Percentiles rank a stretch among this genome's conserved stretches.
These are phyloP conservation scores for Gloeostereum incarnatum DNA, from an alignment of 768 basidiomycete species.

Conservation along the genomic window DNA sequence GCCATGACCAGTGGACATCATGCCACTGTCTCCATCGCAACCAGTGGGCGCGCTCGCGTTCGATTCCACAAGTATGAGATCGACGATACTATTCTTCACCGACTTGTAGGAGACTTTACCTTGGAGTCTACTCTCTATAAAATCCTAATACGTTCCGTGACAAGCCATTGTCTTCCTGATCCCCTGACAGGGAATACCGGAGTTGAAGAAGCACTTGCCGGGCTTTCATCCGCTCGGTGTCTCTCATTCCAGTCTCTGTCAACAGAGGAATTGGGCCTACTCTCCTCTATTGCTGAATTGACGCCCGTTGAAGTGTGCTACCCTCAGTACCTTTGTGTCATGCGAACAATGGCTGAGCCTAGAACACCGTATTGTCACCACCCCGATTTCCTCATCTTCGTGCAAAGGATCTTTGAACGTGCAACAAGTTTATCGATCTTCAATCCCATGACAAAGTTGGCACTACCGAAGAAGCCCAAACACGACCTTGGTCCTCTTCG, in stretches of 20 bases:
- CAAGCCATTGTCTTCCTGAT: conserved; percentile 19
- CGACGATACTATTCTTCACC: conserved; percentile 18
- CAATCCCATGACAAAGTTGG: too few relatives aligned
- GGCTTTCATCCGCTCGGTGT: conserved; percentile 18
- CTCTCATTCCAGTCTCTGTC: conserved; percentile 20
- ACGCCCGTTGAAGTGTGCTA: conserved; percentile 18
- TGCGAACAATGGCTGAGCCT: conserved; percentile 22
- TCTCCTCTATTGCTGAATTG: conserved; percentile 15
- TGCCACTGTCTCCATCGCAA: conserved; percentile 14
- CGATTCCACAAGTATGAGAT: conserved; percentile 18
- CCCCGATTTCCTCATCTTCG: too few relatives aligned
- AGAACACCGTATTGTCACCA: too few relatives aligned
- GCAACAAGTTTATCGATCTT: too few relatives aligned
- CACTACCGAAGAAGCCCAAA: too few relatives aligned
- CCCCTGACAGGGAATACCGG: conserved; percentile 23
- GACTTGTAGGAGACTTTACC: conserved; percentile 13
- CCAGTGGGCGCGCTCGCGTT: conserved; percentile 1
- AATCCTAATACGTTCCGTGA: conserved; percentile 25
- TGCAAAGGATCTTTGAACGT: too few relatives aligned
- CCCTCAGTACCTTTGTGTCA: conserved; percentile 14
- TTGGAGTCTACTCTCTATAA: conserved; percentile 10
- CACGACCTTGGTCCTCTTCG: too few relatives aligned
- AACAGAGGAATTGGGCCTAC: conserved; percentile 11
- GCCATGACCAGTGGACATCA: conserved; percentile 11
- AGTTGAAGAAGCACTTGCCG: conserved; percentile 24